phyloP scores from a whole-genome alignment of 2,329 filamentous ascomycete genomes.

The Pseudopithomyces chartarum region DNA sequence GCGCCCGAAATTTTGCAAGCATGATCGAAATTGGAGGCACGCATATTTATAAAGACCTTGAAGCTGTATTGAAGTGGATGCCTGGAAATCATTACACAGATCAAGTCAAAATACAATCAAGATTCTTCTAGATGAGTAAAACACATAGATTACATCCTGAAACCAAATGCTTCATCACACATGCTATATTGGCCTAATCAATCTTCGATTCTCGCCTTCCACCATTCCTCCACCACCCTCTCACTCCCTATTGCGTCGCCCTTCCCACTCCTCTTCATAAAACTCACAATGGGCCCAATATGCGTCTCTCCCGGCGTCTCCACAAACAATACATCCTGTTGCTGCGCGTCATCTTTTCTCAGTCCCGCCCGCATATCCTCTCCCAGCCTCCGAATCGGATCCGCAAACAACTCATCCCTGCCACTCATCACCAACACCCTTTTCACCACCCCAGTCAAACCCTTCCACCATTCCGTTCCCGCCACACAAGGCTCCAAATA shows the following conservation, averaged over 20 bases:
- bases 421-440: conserved; percentile 17
- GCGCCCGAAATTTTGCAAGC: too few relatives aligned
- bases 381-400: conserved; percentile 13
- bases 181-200: too few relatives aligned
- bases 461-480: conserved; percentile 8
- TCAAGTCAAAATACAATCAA: neutral
- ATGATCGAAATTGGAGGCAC: neutral
- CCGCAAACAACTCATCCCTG: conserved; percentile 16
- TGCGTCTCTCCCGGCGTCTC: conserved; percentile 22
- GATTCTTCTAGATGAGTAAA: too few relatives aligned
- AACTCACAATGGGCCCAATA: conserved; percentile 23
- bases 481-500: conserved; percentile 22
- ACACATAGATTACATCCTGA: too few relatives aligned
- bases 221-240: neutral
- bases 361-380: conserved; percentile 24
- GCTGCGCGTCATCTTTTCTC: conserved; percentile 20
- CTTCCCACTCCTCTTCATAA: conserved; percentile 13
- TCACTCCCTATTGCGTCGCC: neutral
- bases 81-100: neutral
- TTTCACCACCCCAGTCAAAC: conserved; percentile 13
- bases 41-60: neutral
- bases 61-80: neutral
- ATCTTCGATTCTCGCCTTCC: neutral
- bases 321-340: conserved; percentile 12
- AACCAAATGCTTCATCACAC: too few relatives aligned